Evolutionary conservation across 140 eudicot species (phyloP).

Genomic region (Bidens hawaiensis): DNA sequence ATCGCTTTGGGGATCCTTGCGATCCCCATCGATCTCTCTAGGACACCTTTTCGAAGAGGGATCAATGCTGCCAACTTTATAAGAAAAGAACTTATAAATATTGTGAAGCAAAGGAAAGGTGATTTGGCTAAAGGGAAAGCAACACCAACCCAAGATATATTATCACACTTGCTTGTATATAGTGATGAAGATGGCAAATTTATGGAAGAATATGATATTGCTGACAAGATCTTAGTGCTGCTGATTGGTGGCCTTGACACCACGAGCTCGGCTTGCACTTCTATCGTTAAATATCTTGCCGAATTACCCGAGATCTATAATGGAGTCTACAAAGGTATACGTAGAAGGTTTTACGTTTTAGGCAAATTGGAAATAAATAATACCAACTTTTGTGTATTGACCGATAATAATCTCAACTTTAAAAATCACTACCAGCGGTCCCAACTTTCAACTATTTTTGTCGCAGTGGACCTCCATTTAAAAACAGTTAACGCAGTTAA

Average conservation of each 20-base stretch:
- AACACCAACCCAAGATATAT: slow-evolving; percentile 51
- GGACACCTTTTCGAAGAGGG: slow-evolving; percentile 53
- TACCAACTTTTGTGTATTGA: too few species aligned
- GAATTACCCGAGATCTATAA: slow-evolving; percentile 53
- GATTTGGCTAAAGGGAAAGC: slow-evolving; percentile 47
- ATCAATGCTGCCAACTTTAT: slow-evolving; percentile 47
- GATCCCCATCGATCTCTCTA: slow-evolving; percentile 54
- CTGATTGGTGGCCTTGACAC: slow-evolving; percentile 61
- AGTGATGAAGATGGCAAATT: slow-evolving; percentile 42
- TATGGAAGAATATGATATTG: slow-evolving; percentile 40
- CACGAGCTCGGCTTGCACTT: slow-evolving; percentile 45
- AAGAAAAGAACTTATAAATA: slow-evolving; percentile 36
- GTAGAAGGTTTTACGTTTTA: too few species aligned
- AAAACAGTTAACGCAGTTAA: too few species aligned
- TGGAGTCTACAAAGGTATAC: slow-evolving; percentile 50
- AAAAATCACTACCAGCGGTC: too few species aligned
- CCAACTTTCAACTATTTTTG: too few species aligned
- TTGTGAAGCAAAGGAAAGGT: slow-evolving; percentile 45
- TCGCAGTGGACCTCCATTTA: too few species aligned
- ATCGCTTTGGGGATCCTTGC: slow-evolving; percentile 42
- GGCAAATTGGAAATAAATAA: too few species aligned
- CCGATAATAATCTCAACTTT: too few species aligned
- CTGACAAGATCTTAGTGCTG: slow-evolving; percentile 49
- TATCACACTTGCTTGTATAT: slow-evolving; percentile 50
- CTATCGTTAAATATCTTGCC: slow-evolving; percentile 53